Evolutionary conservation across 2,329 filamentous ascomycete species (phyloP), one percentile per base, ranked within the genome.

Genomic region (Colletotrichum horii): DNA sequence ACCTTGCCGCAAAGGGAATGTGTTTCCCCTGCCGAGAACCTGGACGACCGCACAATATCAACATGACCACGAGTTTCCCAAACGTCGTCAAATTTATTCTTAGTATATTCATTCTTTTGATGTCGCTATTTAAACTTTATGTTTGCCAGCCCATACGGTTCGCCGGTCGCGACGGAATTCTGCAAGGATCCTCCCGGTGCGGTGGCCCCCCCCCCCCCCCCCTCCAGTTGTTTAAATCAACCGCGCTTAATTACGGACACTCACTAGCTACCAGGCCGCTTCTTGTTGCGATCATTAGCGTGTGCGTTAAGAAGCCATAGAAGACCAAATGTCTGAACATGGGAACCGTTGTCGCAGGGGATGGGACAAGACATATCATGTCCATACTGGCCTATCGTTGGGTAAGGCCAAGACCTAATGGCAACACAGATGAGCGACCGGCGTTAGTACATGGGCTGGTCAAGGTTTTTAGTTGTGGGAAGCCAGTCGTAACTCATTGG

Each of bases 271-370:
- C n/a, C 38, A 43, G 15, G 38, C 38, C 38, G n/a, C n/a, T n/a
- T 12, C 8, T 43, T 19, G 9, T n/a, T 19, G 9, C 16, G 16
- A 4, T 2, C 12, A 2, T n/a, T n/a, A 6, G 0, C 8, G 9
- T 9, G 5, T 43, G 38, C 2, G 9, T 6, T 11, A 12, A 43
- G 9, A n/a, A 43, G 3, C 12, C 16, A 43, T 12, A 6, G 9
- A 4, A 5, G 19, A 6, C 8, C 8, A 6, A 12, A 11, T 6
- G 9, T 9, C 9, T n/a, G 19, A 12, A 43, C 8, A 43, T n/a
- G 19, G 4, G n/a, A 8, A 43, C 38, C 11, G 19, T n/a, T 43
- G 9, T n/a, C 5, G 19, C 0, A n/a, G 38, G 19, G 38, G 8
- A 43, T 43, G 8, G 8, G 1, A 43, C 2, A n/a, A 43, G 38